A percentile compares a stretch with the other conserved stretches of the same genome.
These are phyloP conservation scores for Globisporangium middletonii DNA, from an alignment of 352 stramenopile species.

Conservation along the genomic window DNA sequence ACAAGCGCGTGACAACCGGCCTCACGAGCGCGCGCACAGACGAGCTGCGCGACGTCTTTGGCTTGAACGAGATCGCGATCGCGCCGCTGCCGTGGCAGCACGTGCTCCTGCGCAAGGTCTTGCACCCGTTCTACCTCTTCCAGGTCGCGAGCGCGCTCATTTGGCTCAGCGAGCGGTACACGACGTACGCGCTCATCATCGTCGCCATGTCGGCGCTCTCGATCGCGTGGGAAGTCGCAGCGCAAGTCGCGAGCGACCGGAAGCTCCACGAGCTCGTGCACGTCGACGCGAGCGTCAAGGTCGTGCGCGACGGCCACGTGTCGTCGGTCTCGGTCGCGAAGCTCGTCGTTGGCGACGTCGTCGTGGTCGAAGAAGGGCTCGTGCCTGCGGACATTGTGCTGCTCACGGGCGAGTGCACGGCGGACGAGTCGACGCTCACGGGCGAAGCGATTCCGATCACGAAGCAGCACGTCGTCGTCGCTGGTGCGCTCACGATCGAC, in stretches of 20 bases:
- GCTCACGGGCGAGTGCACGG: constrained; percentile 56
- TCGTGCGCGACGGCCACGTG: constrained; percentile 47
- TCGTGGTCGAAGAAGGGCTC: constrained; percentile 56
- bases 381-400: constrained; percentile 61
- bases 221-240: constrained; percentile 63
- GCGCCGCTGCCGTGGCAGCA: constrained; percentile 31
- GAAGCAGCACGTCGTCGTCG: constrained; percentile 30
- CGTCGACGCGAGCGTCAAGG: constrained; percentile 47
- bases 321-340: constrained; percentile 31
- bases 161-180: constrained; percentile 67
- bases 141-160: constrained; percentile 59
- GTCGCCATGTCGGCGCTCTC: constrained; percentile 55
- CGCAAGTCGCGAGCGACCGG: constrained; percentile 52
- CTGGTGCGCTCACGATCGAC: constrained; percentile 20
- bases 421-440: constrained; percentile 73
- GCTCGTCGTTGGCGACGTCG: constrained; percentile 66
- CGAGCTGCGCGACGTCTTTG: constrained; percentile 39
- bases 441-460: constrained; percentile 77
- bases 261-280: constrained; percentile 57
- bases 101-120: constrained; percentile 58
- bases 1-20: constrained; percentile 19
- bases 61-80: constrained; percentile 53
- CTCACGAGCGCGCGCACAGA: constrained; percentile 22
- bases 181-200: constrained; percentile 61
- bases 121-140: constrained; percentile 82